Evolutionary conservation across 306 rosid genomes (phyloP).

Genomic region (Malus asiatica): DNA sequence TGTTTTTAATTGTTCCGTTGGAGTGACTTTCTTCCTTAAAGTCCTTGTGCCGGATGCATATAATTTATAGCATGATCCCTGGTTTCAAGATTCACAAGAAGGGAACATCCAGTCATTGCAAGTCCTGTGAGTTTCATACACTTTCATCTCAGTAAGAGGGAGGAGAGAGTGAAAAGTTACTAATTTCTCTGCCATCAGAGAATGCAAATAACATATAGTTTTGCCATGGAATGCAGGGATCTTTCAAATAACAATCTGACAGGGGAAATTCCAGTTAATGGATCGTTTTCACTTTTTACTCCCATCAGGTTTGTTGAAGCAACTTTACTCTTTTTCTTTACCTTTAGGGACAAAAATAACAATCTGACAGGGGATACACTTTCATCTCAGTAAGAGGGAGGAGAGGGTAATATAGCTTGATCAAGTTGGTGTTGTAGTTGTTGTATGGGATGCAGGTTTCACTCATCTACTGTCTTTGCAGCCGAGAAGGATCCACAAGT

Average conservation of each 20-base stretch:
- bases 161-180: neutral
- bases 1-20: too few species aligned
- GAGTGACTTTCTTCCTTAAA: too few species aligned
- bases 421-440: neutral
- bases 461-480: conserved; percentile 8
- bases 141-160: conserved; percentile 1
- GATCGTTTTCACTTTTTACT: conserved; percentile 81
- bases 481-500: conserved; percentile 65
- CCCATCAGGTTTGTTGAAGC: conserved; percentile 66
- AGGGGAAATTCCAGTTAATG: conserved; percentile 60
- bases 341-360: neutral
- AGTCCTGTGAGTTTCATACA: conserved; percentile 75
- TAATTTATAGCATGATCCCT: neutral
- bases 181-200: conserved; percentile 6
- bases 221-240: conserved; percentile 55
- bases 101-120: conserved; percentile 53
- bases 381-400: too few species aligned
- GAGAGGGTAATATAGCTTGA: neutral
- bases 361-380: too few species aligned
- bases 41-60: conserved; percentile 8
- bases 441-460: conserved; percentile 4
- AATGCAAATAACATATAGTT: conserved; percentile 21
- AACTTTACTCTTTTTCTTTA: neutral
- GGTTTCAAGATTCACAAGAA: neutral
- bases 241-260: conserved; percentile 59